Evolutionary conservation across 1,284 basidiomycete genomes (phyloP), one percentile per base, ranked within the genome.

Genomic region (Farysia itapuensis): DNA sequence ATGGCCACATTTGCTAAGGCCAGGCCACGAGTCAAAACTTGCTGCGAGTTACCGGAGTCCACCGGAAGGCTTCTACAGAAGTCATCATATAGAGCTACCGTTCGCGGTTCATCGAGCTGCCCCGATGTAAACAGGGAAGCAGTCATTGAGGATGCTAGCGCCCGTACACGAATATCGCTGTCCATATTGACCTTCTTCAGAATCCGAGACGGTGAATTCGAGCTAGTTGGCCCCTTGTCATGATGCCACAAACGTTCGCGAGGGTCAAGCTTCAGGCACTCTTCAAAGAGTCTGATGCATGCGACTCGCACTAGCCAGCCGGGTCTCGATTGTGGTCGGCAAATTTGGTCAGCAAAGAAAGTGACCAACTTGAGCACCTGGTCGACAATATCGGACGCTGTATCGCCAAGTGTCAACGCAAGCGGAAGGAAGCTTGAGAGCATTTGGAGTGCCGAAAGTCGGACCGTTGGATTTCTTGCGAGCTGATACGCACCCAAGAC

Each of bases 1-100:
- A 96, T 82, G 79, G 93, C 86, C 52, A 89, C 83, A 75, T 96
- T 96, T 19, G 86, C 85, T 21, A 92, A 80, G 52, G 84, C 85
- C 13, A 96, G 77, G 16, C 89, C 81, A 30, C 89, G 83, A 8
- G 89, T 90, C 26, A 91, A 77, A 80, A 91, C 88, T 28, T 80
- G 79, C 71, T 95, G 91, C 64, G 83, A 84, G 42, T 87, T 88
- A 43, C 56, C 35, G 30, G 51, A 26, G 30, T 59, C 63, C 41
- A 37, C 49, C 5, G 39, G 48, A 25, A 68, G 42, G 14, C 22
- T 38, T 18, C 50, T 51, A 20, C 49, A 37, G 11, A 64, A 50
- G 13, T 37, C 33, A 23, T 32, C 36, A 42, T 67, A 64, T 5
- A 76, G 52, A 11, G 33, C 20, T 4, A 58, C 35, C 12, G 47